phyloP scores from a whole-genome alignment of 2,329 filamentous ascomycete species.

The Botrytis fabae region DNA sequence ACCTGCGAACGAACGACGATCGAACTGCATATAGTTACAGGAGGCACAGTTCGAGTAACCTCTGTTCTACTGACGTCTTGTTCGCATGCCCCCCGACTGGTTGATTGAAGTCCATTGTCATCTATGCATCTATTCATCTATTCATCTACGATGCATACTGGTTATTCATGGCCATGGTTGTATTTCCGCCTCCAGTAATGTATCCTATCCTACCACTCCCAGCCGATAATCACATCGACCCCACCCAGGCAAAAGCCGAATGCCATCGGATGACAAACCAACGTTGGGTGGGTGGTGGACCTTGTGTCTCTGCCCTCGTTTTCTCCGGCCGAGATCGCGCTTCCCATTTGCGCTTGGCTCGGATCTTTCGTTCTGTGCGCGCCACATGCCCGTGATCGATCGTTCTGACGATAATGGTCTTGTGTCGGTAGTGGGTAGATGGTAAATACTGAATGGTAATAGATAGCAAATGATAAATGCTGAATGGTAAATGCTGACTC shows the following conservation, averaged over 20 bases:
- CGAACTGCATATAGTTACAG: no score
- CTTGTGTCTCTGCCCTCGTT: no score
- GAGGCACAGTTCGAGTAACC: neutral
- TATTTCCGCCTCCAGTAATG: no score
- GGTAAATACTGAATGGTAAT: no score
- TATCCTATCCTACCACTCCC: neutral
- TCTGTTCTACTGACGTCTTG: neutral
- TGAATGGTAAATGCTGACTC: no score
- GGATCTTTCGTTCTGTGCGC: neutral
- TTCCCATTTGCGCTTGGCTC: neutral
- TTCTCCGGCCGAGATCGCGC: conserved; percentile 13
- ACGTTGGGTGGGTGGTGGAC: no score
- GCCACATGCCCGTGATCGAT: neutral
- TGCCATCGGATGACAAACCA: conserved; percentile 3
- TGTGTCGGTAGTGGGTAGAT: no score
- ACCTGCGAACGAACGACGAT: neutral
- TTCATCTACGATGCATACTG: no score
- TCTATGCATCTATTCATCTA: no score
- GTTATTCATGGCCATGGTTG: no score
- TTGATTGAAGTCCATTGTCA: neutral
- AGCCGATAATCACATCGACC: neutral
- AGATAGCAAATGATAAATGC: no score
- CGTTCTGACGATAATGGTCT: neutral
- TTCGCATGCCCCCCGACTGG: neutral
- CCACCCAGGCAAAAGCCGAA: neutral